Conservation (phyloP, 2,329 filamentous ascomycete species). For the Trichophaea hybrida region DNA sequence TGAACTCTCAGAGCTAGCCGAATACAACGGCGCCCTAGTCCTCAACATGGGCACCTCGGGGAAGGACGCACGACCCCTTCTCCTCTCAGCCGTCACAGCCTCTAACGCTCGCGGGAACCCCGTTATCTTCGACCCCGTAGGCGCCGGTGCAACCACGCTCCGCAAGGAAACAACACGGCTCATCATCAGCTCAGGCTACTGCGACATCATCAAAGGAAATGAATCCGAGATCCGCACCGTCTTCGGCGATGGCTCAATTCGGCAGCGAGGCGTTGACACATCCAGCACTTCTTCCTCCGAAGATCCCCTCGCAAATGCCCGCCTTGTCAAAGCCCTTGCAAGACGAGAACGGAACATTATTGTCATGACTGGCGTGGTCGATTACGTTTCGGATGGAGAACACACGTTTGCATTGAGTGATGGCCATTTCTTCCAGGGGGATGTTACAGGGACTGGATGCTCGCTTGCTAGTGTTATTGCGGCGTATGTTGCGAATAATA, state of each 20-base stretch:
- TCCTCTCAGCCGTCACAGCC: constrained; percentile 56
- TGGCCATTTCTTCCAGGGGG: constrained; percentile 56
- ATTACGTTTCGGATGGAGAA: constrained; percentile 62
- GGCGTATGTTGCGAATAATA: constrained; percentile 47
- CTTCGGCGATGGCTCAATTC: constrained; percentile 41
- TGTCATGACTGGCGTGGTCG: constrained; percentile 66
- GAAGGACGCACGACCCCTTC: constrained; percentile 44
- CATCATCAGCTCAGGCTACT: constrained; percentile 59
- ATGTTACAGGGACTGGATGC: constrained; percentile 70
- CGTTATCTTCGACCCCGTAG: constrained; percentile 77
- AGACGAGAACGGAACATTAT: constrained; percentile 44
- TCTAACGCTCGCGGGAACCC: constrained; percentile 68
- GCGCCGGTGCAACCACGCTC: constrained; percentile 66
- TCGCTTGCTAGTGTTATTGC: constrained; percentile 70
- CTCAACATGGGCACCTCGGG: constrained; percentile 88
- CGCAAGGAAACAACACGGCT: constrained; percentile 55
- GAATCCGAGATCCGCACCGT: constrained; percentile 72
- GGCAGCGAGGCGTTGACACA: constrained; percentile 74
- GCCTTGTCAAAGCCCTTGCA: neutral
- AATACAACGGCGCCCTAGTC: constrained; percentile 62
- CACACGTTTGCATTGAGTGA: constrained; percentile 57
- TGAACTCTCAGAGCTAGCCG: constrained; percentile 68
- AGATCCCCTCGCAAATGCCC: neutral
- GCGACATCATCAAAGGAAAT: constrained; percentile 87
- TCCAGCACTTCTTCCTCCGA: neutral